Percentiles rank a stretch among this genome's conserved stretches.
Evolutionary conservation across 73 alveolate genomes (phyloP).

Genomic region (Tetrahymena thermophila): DNA sequence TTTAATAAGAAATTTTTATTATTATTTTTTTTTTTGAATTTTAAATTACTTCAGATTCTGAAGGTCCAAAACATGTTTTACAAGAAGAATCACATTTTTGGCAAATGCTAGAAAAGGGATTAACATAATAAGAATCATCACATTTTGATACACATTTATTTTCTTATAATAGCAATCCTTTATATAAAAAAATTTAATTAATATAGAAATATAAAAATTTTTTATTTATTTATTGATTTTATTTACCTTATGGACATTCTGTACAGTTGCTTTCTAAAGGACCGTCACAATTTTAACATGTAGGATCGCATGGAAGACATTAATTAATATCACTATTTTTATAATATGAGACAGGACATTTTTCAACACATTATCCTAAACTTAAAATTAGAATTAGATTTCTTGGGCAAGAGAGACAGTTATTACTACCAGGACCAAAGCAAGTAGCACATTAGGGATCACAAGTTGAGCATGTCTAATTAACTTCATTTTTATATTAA

Average conservation of each 20-base stretch:
- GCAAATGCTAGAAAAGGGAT: not conserved
- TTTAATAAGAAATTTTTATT: too few species aligned
- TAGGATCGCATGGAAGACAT: too few species aligned
- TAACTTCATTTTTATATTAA: not conserved
- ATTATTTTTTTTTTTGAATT: not conserved
- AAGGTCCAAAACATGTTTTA: not conserved
- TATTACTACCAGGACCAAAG: not conserved
- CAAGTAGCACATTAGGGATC: not conserved
- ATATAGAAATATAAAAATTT: not conserved
- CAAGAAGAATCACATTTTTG: not conserved
- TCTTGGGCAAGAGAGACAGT: not conserved
- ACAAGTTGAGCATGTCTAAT: not conserved
- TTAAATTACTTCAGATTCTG: not conserved
- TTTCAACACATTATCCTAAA: not conserved
- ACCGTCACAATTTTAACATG: not conserved
- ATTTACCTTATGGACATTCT: not conserved
- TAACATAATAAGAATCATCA: not conserved
- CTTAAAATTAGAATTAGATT: not conserved
- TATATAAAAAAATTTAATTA: not conserved
- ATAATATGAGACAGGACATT: not conserved
- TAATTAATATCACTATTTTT: too few species aligned
- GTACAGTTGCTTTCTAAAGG: not conserved
- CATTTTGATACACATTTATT: not conserved
- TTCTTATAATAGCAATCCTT: not conserved
- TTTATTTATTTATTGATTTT: not conserved